Conservation (phyloP, 768 basidiomycete genomes). For the Solioccasus polychromus region DNA sequence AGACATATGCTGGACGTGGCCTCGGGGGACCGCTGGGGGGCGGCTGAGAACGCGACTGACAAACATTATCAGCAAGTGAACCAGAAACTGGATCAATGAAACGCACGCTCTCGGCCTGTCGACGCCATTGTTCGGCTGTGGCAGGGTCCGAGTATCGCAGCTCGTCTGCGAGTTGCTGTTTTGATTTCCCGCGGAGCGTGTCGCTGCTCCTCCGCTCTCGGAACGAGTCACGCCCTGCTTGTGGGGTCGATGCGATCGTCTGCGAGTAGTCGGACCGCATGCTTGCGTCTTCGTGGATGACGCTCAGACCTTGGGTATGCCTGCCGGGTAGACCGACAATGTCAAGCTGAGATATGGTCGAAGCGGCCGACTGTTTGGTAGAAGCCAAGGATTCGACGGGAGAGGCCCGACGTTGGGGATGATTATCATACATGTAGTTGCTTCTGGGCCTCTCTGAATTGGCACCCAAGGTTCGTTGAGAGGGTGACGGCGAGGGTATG, state of each 20-base stretch:
- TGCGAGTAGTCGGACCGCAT: conserved; percentile 27
- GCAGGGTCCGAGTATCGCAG: conserved; percentile 34
- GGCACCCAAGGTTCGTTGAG: conserved; percentile 20
- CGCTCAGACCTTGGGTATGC: conserved; percentile 23
- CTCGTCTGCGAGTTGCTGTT: conserved; percentile 34
- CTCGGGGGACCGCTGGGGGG: conserved; percentile 9
- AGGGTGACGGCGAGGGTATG: conserved; percentile 29
- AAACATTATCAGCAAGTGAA: neutral
- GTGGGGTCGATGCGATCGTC: conserved; percentile 17
- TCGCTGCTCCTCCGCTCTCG: conserved; percentile 20
- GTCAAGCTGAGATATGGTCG: conserved; percentile 33
- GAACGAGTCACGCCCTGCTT: conserved; percentile 10
- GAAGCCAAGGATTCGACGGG: conserved; percentile 31
- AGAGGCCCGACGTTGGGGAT: conserved; percentile 21
- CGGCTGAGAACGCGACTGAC: conserved; percentile 20
- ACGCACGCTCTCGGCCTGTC: conserved; percentile 19
- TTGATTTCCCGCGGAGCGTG: conserved; percentile 14
- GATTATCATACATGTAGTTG: conserved; percentile 25
- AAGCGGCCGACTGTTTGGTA: conserved; percentile 26
- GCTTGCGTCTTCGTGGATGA: conserved; percentile 34
- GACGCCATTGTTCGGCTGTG: conserved; percentile 32
- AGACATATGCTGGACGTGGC: conserved; percentile 19
- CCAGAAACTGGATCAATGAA: neutral
- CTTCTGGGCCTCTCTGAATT: conserved; percentile 18
- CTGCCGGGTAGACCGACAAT: conserved; percentile 26